Percentiles rank a stretch among this genome's conserved stretches.
These are phyloP conservation scores for Penicillium sclerotiorum DNA, from an alignment of 2,329 filamentous ascomycete species.

Conservation along the genomic window DNA sequence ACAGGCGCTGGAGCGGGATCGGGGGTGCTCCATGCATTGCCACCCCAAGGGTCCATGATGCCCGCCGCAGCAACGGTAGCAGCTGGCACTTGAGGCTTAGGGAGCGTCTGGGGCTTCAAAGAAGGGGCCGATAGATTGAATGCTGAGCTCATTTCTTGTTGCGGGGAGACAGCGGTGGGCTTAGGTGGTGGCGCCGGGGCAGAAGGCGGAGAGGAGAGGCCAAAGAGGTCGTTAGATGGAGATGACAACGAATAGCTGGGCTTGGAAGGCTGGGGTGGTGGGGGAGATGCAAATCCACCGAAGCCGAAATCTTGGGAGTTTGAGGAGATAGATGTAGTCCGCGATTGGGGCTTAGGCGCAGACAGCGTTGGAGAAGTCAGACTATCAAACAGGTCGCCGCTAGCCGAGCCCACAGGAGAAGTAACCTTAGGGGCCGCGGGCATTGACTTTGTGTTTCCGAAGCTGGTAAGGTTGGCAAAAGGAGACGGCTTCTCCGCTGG, in stretches of 20 bases:
- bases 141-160: constrained; percentile 61
- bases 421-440: constrained; percentile 52
- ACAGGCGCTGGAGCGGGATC: constrained; percentile 57
- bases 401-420: constrained; percentile 54
- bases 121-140: constrained; percentile 74
- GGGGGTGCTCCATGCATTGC: constrained; percentile 76
- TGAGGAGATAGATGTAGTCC: constrained; percentile 55
- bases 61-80: constrained; percentile 48
- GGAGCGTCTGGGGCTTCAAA: constrained; percentile 45
- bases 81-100: constrained; percentile 46
- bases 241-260: constrained; percentile 51
- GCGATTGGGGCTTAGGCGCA: constrained; percentile 44
- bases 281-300: constrained; percentile 58
- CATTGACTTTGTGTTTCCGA: constrained; percentile 51
- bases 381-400: constrained; percentile 83
- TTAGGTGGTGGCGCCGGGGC: constrained; percentile 47
- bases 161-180: constrained; percentile 41
- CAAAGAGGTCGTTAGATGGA: constrained; percentile 78
- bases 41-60: constrained; percentile 77
- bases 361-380: constrained; percentile 63
- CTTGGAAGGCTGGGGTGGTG: constrained; percentile 44
- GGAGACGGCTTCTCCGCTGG: constrained; percentile 59
- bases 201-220: constrained; percentile 61
- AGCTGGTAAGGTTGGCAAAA: constrained; percentile 64
- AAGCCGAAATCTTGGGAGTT: constrained; percentile 69